A percentile compares a stretch with the other conserved stretches of the same genome.
phyloP scores from a whole-genome alignment of 1,284 basidiomycete genomes.

The Fomitopsis betulina region DNA sequence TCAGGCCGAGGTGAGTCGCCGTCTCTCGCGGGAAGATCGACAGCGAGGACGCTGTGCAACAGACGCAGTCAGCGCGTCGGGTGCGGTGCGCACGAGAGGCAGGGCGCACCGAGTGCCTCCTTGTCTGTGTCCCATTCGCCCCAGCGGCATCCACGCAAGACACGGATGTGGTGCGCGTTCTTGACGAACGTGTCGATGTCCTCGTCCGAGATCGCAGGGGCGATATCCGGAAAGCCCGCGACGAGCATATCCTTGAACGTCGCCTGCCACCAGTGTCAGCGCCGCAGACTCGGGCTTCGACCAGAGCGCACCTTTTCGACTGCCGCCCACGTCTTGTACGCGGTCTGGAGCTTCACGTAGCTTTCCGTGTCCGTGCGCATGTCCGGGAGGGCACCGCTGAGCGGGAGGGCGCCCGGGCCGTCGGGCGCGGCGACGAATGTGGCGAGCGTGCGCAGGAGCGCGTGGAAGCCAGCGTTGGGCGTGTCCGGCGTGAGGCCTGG shows the following conservation, averaged over 20 bases:
- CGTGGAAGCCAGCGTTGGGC: slow-evolving; percentile 60
- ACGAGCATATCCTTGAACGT: slow-evolving; percentile 24
- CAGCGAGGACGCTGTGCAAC: slow-evolving; percentile 16
- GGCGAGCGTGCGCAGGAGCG: slow-evolving; percentile 79
- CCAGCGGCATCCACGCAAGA: slow-evolving; percentile 73
- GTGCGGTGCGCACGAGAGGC: background rate
- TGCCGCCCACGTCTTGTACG: slow-evolving; percentile 72
- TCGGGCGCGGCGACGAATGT: slow-evolving; percentile 43
- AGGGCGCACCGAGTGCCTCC: slow-evolving; percentile 50
- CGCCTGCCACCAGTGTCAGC: slow-evolving; percentile 6
- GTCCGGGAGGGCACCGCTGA: slow-evolving; percentile 79
- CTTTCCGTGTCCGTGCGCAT: slow-evolving; percentile 90
- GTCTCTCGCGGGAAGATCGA: slow-evolving; percentile 44
- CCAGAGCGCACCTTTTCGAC: slow-evolving; percentile 52
- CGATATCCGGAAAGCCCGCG: slow-evolving; percentile 18
- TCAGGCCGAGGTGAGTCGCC: slow-evolving; percentile 63
- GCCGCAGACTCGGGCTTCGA: background rate
- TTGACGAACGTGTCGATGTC: slow-evolving; percentile 85
- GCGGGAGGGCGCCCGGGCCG: slow-evolving; percentile 34
- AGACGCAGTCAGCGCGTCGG: background rate
- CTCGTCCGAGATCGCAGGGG: slow-evolving; percentile 39
- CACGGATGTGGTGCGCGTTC: slow-evolving; percentile 80
- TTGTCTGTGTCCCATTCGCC: slow-evolving; percentile 52
- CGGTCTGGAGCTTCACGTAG: slow-evolving; percentile 77
- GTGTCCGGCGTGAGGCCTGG: slow-evolving; percentile 11